A percentile compares a stretch with the other conserved stretches of the same genome.
Evolutionary conservation across 1,139 yeast genomes (phyloP).

Genomic region (Debaryomyces subglobosus): DNA sequence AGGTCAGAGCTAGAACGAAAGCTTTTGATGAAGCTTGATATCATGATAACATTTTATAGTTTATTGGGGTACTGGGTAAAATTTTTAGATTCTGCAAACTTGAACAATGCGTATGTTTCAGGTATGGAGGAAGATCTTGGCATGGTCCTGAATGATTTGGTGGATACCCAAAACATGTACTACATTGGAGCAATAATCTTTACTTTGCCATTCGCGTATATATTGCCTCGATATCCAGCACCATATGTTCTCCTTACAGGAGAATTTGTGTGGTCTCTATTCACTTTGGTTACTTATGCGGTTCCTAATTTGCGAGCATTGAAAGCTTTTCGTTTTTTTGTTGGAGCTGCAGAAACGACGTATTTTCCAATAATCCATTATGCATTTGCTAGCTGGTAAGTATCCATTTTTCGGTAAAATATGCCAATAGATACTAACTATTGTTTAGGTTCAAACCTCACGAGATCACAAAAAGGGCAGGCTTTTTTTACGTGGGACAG

Average conservation of each 20-base stretch:
- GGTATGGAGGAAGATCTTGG: slow-evolving; percentile 30
- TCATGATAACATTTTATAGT: slow-evolving; percentile 27
- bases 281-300: slow-evolving; percentile 25
- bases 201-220: slow-evolving; percentile 27
- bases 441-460: slow-evolving; percentile 15
- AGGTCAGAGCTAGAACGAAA: slow-evolving; percentile 23
- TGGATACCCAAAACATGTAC: slow-evolving; percentile 31
- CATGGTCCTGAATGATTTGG: slow-evolving; percentile 34
- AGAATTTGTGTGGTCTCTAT: slow-evolving; percentile 29
- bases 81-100: slow-evolving; percentile 23
- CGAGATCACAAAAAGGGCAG: slow-evolving; percentile 31
- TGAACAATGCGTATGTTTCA: slow-evolving; percentile 33
- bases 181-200: slow-evolving; percentile 30
- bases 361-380: slow-evolving; percentile 28
- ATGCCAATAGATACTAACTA: neutral
- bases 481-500: slow-evolving; percentile 32
- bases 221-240: slow-evolving; percentile 25
- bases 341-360: slow-evolving; percentile 32
- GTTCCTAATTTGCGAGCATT: slow-evolving; percentile 22
- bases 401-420: neutral
- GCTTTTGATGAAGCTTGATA: slow-evolving; percentile 28
- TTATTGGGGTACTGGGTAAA: slow-evolving; percentile 33
- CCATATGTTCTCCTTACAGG: slow-evolving; percentile 25
- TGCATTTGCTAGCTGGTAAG: slow-evolving; percentile 27
- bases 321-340: slow-evolving; percentile 31